Percentiles rank a stretch among this genome's conserved stretches.
Evolutionary conservation across 1,284 basidiomycete genomes (phyloP).

Genomic region (Neonothopanus nambi): DNA sequence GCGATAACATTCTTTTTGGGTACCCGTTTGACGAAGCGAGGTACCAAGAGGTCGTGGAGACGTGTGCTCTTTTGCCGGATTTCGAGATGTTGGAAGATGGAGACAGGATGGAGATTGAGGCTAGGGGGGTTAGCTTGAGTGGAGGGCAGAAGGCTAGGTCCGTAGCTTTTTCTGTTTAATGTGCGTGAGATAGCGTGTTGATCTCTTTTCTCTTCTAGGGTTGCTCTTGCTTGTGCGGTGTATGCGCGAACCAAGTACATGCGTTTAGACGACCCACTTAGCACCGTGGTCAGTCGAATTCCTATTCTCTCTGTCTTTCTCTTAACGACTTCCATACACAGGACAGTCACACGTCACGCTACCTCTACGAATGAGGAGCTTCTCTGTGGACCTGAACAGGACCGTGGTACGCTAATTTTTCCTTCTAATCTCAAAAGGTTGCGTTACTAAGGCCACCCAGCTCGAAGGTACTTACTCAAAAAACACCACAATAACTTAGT

Average conservation of each 20-base stretch:
- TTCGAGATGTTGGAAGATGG: slow-evolving; percentile 74
- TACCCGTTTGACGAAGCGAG: slow-evolving; percentile 63
- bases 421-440: not conserved
- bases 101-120: slow-evolving; percentile 51
- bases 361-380: slow-evolving; percentile 67
- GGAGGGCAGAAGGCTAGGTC: slow-evolving; percentile 65
- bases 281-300: slow-evolving; percentile 50
- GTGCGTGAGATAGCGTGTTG: not conserved
- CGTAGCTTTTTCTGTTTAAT: slow-evolving; percentile 28
- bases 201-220: slow-evolving; percentile 33
- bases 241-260: slow-evolving; percentile 68
- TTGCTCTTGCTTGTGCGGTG: slow-evolving; percentile 69
- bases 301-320: not conserved
- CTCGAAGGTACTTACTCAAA: slow-evolving; percentile 61
- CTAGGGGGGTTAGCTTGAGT: slow-evolving; percentile 60
- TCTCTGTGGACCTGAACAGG: slow-evolving; percentile 62
- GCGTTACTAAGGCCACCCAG: slow-evolving; percentile 3
- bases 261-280: slow-evolving; percentile 73
- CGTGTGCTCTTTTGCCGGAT: slow-evolving; percentile 75
- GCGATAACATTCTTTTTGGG: slow-evolving; percentile 75
- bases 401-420: slow-evolving; percentile 42
- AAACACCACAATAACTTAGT: slow-evolving; percentile 78
- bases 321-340: slow-evolving; percentile 28
- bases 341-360: slow-evolving; percentile 75
- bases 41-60: slow-evolving; percentile 66